Evolutionary conservation across 495 filamentous ascomycete genomes (phyloP), one percentile per base, ranked within the genome.

Genomic region (Neurospora sp.): DNA sequence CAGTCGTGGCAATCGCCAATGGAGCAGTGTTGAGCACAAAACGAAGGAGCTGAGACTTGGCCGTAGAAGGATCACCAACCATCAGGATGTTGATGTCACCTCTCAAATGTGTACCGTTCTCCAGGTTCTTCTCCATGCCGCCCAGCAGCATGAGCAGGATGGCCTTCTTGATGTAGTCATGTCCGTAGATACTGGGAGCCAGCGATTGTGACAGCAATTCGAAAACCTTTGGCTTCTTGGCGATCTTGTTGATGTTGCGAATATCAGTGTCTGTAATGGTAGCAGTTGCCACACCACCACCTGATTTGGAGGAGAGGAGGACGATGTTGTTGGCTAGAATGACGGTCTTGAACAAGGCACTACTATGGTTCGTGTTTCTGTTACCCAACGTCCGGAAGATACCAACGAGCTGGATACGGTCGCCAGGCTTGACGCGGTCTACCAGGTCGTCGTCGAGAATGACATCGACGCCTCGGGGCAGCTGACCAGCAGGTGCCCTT

Each of bases 21-120:
- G 96, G 96, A 5, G 96, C 95, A 0, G 96, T 99, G 81, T 99
- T 99, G 71, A 98, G 88, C 31, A 99, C 96, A 76, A 99, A 99
- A 10, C 96, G 93, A 45, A 99, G 88, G 31, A 99, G 88, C 81
- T 99, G 96, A 22, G 96, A 99, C 82, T 99, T 99, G 59, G 96
- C 96, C 3, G 96, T 99, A 1, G 96, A 99, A 20, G 96, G 96
- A 83, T 99, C 96, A 84, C 96, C 96, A 65, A 99, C 96, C 96
- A 99, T 98, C 40, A 99, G 86, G 75, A 99, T 97, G 82, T 99
- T 99, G 83, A 99, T 98, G 80, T 99, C 96, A 78, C 96, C 96
- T 86, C 96, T 90, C 76, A 99, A 83, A 88, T 99, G 96, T 0
- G 96, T 98, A 41, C 96, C 96, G 77, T 99, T 99, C 72, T 98